Percentiles rank a stretch among this genome's conserved stretches.
phyloP scores from a whole-genome alignment of 495 filamentous ascomycete genomes.

The Bacidia gigantensis region DNA sequence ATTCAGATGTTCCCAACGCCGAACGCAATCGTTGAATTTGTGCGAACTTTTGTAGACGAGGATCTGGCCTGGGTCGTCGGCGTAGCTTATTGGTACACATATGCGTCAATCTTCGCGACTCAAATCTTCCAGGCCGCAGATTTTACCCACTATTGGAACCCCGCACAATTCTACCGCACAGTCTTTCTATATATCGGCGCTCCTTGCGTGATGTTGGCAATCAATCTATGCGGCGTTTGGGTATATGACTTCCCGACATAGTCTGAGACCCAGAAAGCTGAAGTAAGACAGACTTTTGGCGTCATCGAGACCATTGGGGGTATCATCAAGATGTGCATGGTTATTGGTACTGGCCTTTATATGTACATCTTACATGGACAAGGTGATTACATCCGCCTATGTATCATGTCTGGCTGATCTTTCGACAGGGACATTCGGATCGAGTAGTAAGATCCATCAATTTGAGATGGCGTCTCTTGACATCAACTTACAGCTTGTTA shows the following conservation, averaged over 20 bases:
- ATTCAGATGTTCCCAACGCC: conserved; percentile 23
- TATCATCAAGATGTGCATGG: conserved; percentile 25
- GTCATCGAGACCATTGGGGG: conserved; percentile 27
- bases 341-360: conserved; percentile 21
- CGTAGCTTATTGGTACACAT: conserved; percentile 22
- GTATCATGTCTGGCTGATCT: background rate
- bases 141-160: conserved; percentile 27
- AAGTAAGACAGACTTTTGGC: conserved; percentile 23
- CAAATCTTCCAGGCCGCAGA: conserved; percentile 27
- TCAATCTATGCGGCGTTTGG: conserved; percentile 25
- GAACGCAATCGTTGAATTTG: conserved; percentile 25
- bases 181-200: conserved; percentile 22
- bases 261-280: background rate
- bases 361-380: conserved; percentile 26
- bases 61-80: conserved; percentile 21
- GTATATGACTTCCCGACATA: conserved; percentile 13
- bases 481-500: background rate
- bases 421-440: background rate
- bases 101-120: conserved; percentile 28
- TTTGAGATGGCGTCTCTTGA: background rate
- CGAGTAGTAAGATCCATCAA: background rate
- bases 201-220: conserved; percentile 20
- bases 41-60: conserved; percentile 23
- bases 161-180: conserved; percentile 20
- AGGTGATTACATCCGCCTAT: conserved; percentile 14